Evolutionary conservation across 2,329 filamentous ascomycete genomes (phyloP).

Genomic region (Byssoonygena ceratinophila): DNA sequence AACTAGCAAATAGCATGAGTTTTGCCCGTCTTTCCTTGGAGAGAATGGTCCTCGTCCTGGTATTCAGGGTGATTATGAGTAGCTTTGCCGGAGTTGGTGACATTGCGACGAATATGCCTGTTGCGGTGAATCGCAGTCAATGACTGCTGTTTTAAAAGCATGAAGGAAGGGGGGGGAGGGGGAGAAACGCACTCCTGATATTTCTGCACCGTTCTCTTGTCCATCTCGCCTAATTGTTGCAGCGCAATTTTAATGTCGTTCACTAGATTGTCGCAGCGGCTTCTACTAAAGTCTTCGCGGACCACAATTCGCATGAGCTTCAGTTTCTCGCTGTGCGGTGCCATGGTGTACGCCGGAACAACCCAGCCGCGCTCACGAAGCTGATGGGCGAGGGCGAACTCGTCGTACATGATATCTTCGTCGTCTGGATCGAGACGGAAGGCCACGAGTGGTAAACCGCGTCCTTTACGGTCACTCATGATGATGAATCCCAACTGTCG

Average conservation of each 20-base stretch:
- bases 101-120: slow-evolving; percentile 46
- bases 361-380: slow-evolving; percentile 83
- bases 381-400: slow-evolving; percentile 73
- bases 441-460: slow-evolving; percentile 78
- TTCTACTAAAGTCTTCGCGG: slow-evolving; percentile 79
- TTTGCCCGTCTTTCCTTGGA: slow-evolving; percentile 85
- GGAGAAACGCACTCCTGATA: slow-evolving; percentile 50
- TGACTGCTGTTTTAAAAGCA: neutral
- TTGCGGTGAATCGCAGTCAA: slow-evolving; percentile 6
- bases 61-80: slow-evolving; percentile 45
- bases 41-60: slow-evolving; percentile 67
- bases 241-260: slow-evolving; percentile 68
- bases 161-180: neutral
- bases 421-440: slow-evolving; percentile 59
- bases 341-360: slow-evolving; percentile 95
- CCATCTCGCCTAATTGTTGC: slow-evolving; percentile 60
- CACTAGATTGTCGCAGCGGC: slow-evolving; percentile 68
- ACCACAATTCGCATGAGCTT: slow-evolving; percentile 92
- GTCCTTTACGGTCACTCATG: slow-evolving; percentile 68
- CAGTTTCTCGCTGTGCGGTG: slow-evolving; percentile 67
- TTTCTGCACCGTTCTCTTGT: slow-evolving; percentile 57
- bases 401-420: slow-evolving; percentile 51
- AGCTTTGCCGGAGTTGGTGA: slow-evolving; percentile 44
- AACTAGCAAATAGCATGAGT: slow-evolving; percentile 71
- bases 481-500: slow-evolving; percentile 71